Base-by-base conservation (phyloP, 1,284 basidiomycete genomes). In the Pyrrhoderma lamaoense region DNA sequence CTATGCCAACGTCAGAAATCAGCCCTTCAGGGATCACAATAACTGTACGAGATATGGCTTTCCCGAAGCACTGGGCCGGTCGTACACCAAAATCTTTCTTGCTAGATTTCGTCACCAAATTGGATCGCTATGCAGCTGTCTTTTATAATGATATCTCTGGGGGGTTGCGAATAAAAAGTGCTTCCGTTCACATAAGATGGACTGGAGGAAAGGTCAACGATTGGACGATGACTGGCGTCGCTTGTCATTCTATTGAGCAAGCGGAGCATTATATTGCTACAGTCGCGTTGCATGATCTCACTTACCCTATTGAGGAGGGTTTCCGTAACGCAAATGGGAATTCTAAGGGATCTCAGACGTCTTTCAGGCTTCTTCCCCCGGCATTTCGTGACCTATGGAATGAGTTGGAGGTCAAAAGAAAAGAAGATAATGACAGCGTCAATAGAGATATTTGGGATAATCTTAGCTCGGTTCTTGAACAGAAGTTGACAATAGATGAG, bases 231-330 rank as follows among this genome's bases (percentile, higher is more conserved):
- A 80, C 86, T 1, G 82, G 91, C 53, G 71, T 91, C 37, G 93
- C 89, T 2, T 97, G 95, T 62, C 71, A 79, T 40, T 79, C 88
- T 55, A 75, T 82, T 52, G 63, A 64, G 0, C 91, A 98, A 62
- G 93, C 95, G 2, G 91, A 94, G 62, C 86, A 98, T 61, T 97
- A 93, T 61, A 78, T 96, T 48, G 80, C 95, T 1, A 89, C 89
- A 2, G 68, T 95, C 22, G 93, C 92, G 0, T 71, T 99, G 25
- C 86, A 93, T 64, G 73, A 79, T 18, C 69, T 96, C 47, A 79
- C 78, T 0, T 88, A 80, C 53, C 78, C 80, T 31, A 54, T 65
- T 11, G 73, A 75, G 1, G 76, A 79, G 42, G 83, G 83, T 8
- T 89, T 89, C 48, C 57, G 54, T 31, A 55, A 42, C 62, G 74